Evolutionary conservation across 1,284 basidiomycete species (phyloP).

Genomic region (Cerrena zonata): DNA sequence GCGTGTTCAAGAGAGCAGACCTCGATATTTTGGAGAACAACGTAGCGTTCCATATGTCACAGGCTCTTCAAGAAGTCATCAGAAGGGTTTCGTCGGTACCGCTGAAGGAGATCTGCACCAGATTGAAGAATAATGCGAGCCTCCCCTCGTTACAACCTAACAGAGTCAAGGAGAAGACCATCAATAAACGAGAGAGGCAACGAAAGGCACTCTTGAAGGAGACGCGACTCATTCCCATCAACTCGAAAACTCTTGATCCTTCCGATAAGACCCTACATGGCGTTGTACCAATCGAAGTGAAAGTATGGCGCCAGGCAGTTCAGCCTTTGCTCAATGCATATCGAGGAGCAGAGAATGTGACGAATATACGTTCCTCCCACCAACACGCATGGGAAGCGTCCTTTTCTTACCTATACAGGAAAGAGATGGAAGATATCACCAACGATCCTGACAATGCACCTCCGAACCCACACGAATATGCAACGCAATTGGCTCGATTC

Average conservation of each 20-base stretch:
- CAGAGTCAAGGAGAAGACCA: slow-evolving; percentile 9
- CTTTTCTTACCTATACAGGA: slow-evolving; percentile 39
- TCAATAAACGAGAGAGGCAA: slow-evolving; percentile 12
- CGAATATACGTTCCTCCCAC: slow-evolving; percentile 41
- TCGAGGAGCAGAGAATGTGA: slow-evolving; percentile 28
- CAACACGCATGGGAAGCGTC: slow-evolving; percentile 46
- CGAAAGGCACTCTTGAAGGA: slow-evolving; percentile 6
- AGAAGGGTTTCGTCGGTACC: background rate
- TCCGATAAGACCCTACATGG: slow-evolving; percentile 22
- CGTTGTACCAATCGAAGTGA: slow-evolving; percentile 24
- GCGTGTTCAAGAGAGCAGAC: slow-evolving; percentile 52
- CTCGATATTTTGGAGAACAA: slow-evolving; percentile 59
- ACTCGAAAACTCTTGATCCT: slow-evolving; percentile 14
- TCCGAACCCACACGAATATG: slow-evolving; percentile 34
- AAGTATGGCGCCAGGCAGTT: slow-evolving; percentile 32
- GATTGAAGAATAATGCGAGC: slow-evolving; percentile 11
- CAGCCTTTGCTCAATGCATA: slow-evolving; percentile 32
- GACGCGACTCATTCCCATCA: slow-evolving; percentile 10
- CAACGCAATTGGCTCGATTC: slow-evolving; percentile 39
- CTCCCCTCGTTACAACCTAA: slow-evolving; percentile 20
- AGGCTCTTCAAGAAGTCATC: slow-evolving; percentile 25
- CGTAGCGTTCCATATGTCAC: slow-evolving; percentile 45
- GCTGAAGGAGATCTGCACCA: background rate
- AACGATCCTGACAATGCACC: slow-evolving; percentile 30
- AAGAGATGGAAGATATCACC: slow-evolving; percentile 35